These are phyloP conservation scores for Mucor velutinosus DNA, from an alignment of 371 early-diverging fungal species.

Conservation along the genomic window DNA sequence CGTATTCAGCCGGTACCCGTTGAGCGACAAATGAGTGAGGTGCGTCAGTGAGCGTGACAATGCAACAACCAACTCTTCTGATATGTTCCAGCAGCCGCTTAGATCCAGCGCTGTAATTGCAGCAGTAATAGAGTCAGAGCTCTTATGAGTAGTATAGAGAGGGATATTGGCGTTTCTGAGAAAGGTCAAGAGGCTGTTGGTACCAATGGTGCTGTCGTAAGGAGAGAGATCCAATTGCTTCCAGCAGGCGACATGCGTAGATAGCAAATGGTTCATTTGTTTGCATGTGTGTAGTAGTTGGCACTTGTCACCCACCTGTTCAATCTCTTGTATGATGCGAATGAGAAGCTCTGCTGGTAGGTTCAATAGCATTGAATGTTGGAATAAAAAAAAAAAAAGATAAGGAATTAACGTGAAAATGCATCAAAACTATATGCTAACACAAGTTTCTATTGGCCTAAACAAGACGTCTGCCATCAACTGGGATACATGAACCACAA, in stretches of 20 bases:
- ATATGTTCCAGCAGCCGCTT: conserved; percentile 40
- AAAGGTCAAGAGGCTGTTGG: conserved; percentile 26
- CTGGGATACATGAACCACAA: too few relatives aligned
- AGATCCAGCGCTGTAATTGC: conserved; percentile 21
- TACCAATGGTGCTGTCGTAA: conserved; percentile 21
- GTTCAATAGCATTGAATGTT: conserved; percentile 8
- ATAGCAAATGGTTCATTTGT: conserved; percentile 21
- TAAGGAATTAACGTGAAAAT: not conserved
- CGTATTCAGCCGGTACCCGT: conserved; percentile 24
- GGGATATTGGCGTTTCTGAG: conserved; percentile 24
- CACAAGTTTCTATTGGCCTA: not conserved
- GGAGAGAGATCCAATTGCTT: conserved; percentile 37
- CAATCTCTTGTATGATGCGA: conserved; percentile 17
- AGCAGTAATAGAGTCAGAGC: not conserved
- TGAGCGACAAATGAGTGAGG: conserved; percentile 23
- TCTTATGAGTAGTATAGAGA: not conserved
- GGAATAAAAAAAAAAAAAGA: not conserved
- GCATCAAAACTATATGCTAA: not conserved
- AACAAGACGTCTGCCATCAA: too few relatives aligned
- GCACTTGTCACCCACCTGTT: conserved; percentile 31
- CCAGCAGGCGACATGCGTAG: conserved; percentile 34
- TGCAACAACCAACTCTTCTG: conserved; percentile 25
- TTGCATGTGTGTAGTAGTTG: conserved; percentile 29
- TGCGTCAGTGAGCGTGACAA: conserved; percentile 28
- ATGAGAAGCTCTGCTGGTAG: conserved; percentile 30